A percentile compares a stretch with the other conserved stretches of the same genome.
Evolutionary conservation across 371 early-diverging fungal species (phyloP).

Genomic region (Zopfochytrium polystomum): DNA sequence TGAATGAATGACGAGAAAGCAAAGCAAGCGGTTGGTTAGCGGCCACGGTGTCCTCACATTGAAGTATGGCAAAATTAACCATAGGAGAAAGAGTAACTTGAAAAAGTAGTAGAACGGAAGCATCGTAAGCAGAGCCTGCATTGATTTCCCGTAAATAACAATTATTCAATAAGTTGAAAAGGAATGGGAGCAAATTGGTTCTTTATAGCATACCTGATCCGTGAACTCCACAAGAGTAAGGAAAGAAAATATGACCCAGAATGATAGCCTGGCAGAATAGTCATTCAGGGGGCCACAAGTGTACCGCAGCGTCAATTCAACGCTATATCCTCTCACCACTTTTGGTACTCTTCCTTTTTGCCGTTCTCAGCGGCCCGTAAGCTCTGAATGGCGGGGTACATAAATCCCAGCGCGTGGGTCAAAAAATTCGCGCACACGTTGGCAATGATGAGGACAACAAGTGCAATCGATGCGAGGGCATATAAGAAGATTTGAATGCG

Average conservation of each 20-base stretch:
- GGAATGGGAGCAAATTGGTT: not conserved
- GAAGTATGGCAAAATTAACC: constrained; percentile 26
- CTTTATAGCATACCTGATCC: constrained; percentile 1
- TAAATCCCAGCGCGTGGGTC: constrained; percentile 12
- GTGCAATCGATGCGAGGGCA: no score
- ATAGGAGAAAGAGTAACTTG: constrained; percentile 20
- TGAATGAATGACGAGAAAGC: no score
- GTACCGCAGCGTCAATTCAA: not conserved
- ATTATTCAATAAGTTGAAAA: not conserved
- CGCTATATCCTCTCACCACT: constrained; percentile 13
- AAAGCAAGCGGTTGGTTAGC: no score
- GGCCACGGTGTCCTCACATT: constrained; percentile 12
- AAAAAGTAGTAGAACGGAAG: constrained; percentile 24
- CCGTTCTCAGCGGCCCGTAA: constrained; percentile 22
- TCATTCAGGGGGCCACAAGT: not conserved
- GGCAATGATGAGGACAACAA: constrained; percentile 7
- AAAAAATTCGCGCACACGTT: constrained; percentile 10
- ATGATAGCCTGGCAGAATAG: constrained; percentile 10
- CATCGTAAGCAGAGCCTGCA: constrained; percentile 10
- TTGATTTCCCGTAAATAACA: not conserved
- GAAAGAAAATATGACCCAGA: constrained; percentile 18
- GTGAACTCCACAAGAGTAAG: constrained; percentile 17
- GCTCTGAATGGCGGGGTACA: constrained; percentile 21
- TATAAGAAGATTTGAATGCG: no score
- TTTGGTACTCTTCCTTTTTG: constrained; percentile 21